Base-by-base conservation (phyloP, 768 basidiomycete genomes). In the Suillus lakei region DNA sequence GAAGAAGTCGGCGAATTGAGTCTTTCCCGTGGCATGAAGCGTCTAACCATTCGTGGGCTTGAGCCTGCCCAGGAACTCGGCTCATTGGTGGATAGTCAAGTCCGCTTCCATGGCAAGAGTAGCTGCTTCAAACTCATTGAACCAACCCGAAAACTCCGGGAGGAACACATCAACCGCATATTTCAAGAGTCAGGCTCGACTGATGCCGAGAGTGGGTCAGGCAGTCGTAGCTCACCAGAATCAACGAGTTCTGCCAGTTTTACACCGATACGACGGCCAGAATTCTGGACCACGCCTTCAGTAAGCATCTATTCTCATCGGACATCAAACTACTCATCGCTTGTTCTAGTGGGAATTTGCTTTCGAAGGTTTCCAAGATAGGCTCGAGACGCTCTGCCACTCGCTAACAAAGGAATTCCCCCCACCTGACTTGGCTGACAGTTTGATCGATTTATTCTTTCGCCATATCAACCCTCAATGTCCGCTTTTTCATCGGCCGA, bases 401-500 rank as follows among this genome's bases (percentile, higher is more conserved):
- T 74, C 81, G 65, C 69, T 84, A 18, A 67, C 73, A 48, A 75
- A 79, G n/a, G 66, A 73, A 71, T 89, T 91, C 56, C 95, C 93
- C 44, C 86, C 91, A 0, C 71, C 76, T 18, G 88, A 90, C 64
- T 84, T 95, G 21, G 84, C 84, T 9, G 71, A 76, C 34, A 73
- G 69, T 21, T 81, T 98, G 36, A 85, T 96, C 68, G 78, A 86
- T 44, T 78, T 89, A 34, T 95, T 87, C 73, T 97, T 97, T 69
- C 68, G 77, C 3, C 81, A 88, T 65, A 75, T 83, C 59, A 91
- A 94, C 70, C 70, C 73, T 34, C 79, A 85, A 41, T 81, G 87
- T 62, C 92, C 92, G 9, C 76, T 95, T 23, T 79, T 96, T 34
- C 92, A 95, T 71, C 84, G 83, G 26, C 87, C 87, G 6, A 88